Conservation (phyloP, 2,329 filamentous ascomycete species). For the Pseudopyricularia cyperi region DNA sequence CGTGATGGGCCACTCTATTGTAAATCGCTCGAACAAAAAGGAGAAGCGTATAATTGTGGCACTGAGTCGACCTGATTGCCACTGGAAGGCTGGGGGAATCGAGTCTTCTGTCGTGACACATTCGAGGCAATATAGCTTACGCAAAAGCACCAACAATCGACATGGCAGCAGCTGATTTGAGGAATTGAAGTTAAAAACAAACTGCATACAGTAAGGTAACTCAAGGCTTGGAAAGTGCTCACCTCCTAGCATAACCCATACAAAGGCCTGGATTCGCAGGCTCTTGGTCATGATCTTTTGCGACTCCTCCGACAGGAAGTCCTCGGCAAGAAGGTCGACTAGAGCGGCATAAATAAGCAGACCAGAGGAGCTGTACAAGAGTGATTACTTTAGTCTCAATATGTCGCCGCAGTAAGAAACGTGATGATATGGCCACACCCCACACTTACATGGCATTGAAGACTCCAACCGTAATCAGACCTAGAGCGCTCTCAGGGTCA, state of each 20-base stretch:
- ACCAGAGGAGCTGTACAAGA: slow-evolving; percentile 35
- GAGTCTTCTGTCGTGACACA: not conserved
- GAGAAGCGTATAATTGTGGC: not conserved
- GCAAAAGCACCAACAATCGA: slow-evolving; percentile 33
- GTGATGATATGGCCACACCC: not conserved
- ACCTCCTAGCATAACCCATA: slow-evolving; percentile 38
- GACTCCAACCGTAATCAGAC: slow-evolving; percentile 48
- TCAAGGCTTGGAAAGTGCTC: slow-evolving; percentile 7
- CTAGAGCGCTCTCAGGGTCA: slow-evolving; percentile 50
- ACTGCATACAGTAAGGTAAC: not conserved
- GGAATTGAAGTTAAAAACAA: slow-evolving; percentile 5
- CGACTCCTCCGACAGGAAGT: slow-evolving; percentile 49
- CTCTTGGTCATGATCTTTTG: slow-evolving; percentile 33
- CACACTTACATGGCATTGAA: slow-evolving; percentile 49
- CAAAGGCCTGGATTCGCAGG: slow-evolving; percentile 39
- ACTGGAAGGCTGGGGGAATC: not conserved
- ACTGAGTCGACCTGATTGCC: not conserved
- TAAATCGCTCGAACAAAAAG: not conserved
- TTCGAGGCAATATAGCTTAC: slow-evolving; percentile 7
- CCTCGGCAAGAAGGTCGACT: slow-evolving; percentile 50
- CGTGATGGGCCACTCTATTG: not conserved
- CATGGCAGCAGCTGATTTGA: slow-evolving; percentile 26
- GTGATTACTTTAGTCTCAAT: not conserved
- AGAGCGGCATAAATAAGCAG: slow-evolving; percentile 49
- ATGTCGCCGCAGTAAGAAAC: slow-evolving; percentile 4